These are phyloP conservation scores for Pseudopyricularia javanii DNA, from an alignment of 2,329 filamentous ascomycete genomes.

Conservation along the genomic window DNA sequence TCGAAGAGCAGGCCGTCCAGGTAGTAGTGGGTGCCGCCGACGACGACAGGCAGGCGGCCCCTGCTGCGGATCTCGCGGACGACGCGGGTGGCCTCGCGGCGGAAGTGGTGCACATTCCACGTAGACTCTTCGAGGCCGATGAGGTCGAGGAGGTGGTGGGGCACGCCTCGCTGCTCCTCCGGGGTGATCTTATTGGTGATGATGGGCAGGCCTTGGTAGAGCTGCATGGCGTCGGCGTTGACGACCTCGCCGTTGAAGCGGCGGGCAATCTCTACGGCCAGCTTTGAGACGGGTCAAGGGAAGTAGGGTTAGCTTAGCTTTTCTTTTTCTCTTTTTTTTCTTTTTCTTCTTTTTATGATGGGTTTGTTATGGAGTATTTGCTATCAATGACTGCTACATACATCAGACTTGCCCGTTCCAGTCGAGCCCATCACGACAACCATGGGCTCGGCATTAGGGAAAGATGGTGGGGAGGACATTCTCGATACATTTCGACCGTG, in stretches of 20 bases:
- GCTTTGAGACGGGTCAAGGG: constrained; percentile 31
- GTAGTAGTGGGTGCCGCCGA: constrained; percentile 94
- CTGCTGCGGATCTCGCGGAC: constrained; percentile 69
- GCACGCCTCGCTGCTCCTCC: constrained; percentile 65
- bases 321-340: not conserved
- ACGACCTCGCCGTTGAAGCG: constrained; percentile 86
- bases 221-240: constrained; percentile 96
- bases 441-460: constrained; percentile 42
- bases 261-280: constrained; percentile 77
- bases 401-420: constrained; percentile 87
- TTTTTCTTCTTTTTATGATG: not conserved
- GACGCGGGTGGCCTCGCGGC: constrained; percentile 50
- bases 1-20: constrained; percentile 79
- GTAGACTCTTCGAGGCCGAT: constrained; percentile 65
- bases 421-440: constrained; percentile 81
- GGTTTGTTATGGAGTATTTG: not conserved
- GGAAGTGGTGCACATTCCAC: constrained; percentile 75
- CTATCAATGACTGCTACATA: constrained; percentile 24
- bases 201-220: constrained; percentile 83
- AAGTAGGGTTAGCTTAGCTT: not conserved
- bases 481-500: constrained; percentile 8
- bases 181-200: constrained; percentile 86
- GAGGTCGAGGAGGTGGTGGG: constrained; percentile 77
- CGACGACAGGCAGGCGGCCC: constrained; percentile 76
- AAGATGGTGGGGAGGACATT: constrained; percentile 22